Percentiles rank a stretch among this genome's conserved stretches.
phyloP scores from a whole-genome alignment of 176 grass and related monocot species.

The Pharus latifolius region DNA sequence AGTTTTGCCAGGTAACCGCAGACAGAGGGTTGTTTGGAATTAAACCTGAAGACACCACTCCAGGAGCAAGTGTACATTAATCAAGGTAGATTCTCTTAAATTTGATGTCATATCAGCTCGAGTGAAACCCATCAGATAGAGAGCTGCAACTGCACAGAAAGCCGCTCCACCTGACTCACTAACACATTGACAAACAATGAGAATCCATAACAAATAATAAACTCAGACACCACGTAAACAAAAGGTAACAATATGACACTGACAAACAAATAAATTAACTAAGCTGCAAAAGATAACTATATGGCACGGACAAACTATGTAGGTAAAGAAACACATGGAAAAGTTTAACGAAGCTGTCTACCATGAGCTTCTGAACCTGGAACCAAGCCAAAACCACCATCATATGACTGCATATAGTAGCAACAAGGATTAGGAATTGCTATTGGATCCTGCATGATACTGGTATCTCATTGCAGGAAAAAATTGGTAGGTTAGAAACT shows the following conservation, averaged over 20 bases:
- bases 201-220: not conserved
- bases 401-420: conserved; percentile 67
- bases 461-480: not conserved
- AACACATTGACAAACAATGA: conserved; percentile 38
- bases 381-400: conserved; percentile 91
- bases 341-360: conserved; percentile 26
- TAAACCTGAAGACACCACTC: conserved; percentile 81
- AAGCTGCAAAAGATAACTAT: not conserved
- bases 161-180: conserved; percentile 89
- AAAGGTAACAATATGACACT: not conserved
- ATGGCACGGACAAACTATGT: not conserved
- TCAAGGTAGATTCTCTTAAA: conserved; percentile 1
- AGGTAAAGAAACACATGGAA: not conserved
- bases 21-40: not conserved
- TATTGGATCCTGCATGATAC: not conserved
- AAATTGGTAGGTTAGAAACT: not conserved
- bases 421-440: conserved; percentile 29
- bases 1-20: not conserved
- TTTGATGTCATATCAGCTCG: conserved; percentile 45
- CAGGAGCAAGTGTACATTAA: conserved; percentile 54
- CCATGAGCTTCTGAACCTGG: conserved; percentile 96
- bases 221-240: not conserved
- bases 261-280: too few relatives aligned
- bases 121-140: conserved; percentile 75
- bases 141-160: conserved; percentile 85